phyloP scores from a whole-genome alignment of 257 asterid genomes.

The Rauvolfia tetraphylla region DNA sequence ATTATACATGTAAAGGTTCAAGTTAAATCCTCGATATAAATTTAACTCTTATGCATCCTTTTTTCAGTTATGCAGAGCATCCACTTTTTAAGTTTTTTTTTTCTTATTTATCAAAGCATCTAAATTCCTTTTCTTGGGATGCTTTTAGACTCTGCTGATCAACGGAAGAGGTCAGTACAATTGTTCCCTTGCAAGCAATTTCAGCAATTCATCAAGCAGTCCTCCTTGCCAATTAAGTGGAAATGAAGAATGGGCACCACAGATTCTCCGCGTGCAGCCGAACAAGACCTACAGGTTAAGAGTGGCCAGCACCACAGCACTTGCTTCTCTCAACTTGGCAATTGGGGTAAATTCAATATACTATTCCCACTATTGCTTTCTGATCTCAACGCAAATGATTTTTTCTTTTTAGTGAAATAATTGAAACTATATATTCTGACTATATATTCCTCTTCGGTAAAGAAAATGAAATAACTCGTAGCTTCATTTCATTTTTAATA shows the following conservation, averaged over 20 bases:
- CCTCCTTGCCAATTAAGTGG: constrained; percentile 59
- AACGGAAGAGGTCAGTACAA: constrained; percentile 89
- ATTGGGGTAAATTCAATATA: constrained; percentile 51
- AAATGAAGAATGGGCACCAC: constrained; percentile 64
- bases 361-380: neutral
- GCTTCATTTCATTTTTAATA: too few species aligned
- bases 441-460: too few species aligned
- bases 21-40: too few species aligned
- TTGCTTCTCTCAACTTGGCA: constrained; percentile 75
- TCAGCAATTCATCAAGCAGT: constrained; percentile 27
- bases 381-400: neutral
- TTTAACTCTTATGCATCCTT: too few species aligned
- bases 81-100: neutral
- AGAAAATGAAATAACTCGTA: neutral
- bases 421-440: neutral
- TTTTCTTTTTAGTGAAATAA: neutral
- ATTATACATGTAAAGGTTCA: too few species aligned
- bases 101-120: too few species aligned
- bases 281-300: constrained; percentile 79
- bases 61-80: neutral
- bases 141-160: constrained; percentile 46
- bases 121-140: neutral
- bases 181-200: constrained; percentile 61
- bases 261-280: constrained; percentile 56
- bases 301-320: constrained; percentile 68